Conservation (phyloP, 2,329 filamentous ascomycete genomes). For the Aspergillus ruber region DNA sequence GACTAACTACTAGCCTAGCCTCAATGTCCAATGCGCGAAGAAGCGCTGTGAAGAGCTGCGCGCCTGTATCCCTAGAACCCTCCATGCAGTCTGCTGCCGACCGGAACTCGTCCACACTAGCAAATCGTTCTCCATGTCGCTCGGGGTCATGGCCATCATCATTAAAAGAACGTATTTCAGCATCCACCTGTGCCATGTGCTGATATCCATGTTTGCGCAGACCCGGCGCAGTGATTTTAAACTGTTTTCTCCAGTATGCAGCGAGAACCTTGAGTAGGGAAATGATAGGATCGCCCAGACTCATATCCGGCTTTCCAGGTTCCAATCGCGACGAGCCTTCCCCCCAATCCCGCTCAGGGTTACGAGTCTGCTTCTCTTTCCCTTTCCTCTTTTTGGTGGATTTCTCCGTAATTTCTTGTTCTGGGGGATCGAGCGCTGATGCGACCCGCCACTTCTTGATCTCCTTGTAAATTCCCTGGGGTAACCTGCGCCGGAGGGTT, state of each 20-base stretch:
- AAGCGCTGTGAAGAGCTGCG: conserved; percentile 83
- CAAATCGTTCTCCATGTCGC: conserved; percentile 69
- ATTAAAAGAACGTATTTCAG: conserved; percentile 65
- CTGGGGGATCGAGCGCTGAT: conserved; percentile 54
- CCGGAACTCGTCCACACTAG: conserved; percentile 61
- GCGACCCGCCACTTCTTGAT: conserved; percentile 65
- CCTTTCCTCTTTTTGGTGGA: conserved; percentile 30
- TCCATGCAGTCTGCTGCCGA: conserved; percentile 60
- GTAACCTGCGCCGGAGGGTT: conserved; percentile 67
- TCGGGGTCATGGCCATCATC: conserved; percentile 56
- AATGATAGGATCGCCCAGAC: conserved; percentile 73
- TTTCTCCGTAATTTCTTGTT: conserved; percentile 35
- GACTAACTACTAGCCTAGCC: conserved; percentile 71
- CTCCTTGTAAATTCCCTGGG: conserved; percentile 62
- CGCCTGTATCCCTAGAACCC: conserved; percentile 81
- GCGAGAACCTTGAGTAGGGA: conserved; percentile 69
- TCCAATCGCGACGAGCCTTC: conserved; percentile 63
- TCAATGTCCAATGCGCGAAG: conserved; percentile 75
- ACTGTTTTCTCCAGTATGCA: conserved; percentile 83
- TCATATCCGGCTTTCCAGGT: conserved; percentile 66
- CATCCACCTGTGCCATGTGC: conserved; percentile 64
- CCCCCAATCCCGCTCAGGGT: conserved; percentile 61
- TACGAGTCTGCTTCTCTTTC: conserved; percentile 34
- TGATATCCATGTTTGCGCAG: conserved; percentile 88
- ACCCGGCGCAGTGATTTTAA: conserved; percentile 68